phyloP scores from a whole-genome alignment of 805 yeast species.

The Ogataea henricii region DNA sequence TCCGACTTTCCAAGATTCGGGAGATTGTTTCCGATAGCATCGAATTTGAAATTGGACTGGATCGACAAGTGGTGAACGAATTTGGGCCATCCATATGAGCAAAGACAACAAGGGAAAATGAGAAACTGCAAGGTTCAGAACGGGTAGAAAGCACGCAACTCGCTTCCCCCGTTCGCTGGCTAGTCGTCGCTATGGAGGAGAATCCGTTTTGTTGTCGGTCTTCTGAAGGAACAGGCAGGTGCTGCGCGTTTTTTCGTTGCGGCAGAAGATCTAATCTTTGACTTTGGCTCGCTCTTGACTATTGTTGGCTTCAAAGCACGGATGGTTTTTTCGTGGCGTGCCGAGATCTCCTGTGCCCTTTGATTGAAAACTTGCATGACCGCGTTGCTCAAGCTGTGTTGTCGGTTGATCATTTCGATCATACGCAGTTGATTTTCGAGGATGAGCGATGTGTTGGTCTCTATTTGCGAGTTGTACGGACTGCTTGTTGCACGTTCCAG shows the following conservation, averaged over 20 bases:
- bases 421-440: conserved; percentile 17
- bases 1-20: conserved; percentile 16
- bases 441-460: conserved; percentile 13
- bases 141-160: too few species aligned
- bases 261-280: not conserved
- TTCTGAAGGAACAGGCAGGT: not conserved
- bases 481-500: not conserved
- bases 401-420: conserved; percentile 9
- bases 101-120: too few species aligned
- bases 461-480: conserved; percentile 5
- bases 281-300: not conserved
- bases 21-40: conserved; percentile 8
- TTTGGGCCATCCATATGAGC: conserved; percentile 2
- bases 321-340: not conserved
- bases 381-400: not conserved
- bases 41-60: conserved; percentile 21
- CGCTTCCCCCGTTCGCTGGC: too few species aligned
- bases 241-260: not conserved
- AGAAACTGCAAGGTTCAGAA: too few species aligned
- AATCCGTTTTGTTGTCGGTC: conserved; percentile 9
- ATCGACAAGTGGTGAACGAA: conserved; percentile 15
- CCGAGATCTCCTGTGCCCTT: not conserved
- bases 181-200: conserved; percentile 6
- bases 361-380: not conserved
- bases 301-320: not conserved